A percentile compares a stretch with the other conserved stretches of the same genome.
Evolutionary conservation across 495 filamentous ascomycete species (phyloP).

Genomic region (Penicillium pancosmium): DNA sequence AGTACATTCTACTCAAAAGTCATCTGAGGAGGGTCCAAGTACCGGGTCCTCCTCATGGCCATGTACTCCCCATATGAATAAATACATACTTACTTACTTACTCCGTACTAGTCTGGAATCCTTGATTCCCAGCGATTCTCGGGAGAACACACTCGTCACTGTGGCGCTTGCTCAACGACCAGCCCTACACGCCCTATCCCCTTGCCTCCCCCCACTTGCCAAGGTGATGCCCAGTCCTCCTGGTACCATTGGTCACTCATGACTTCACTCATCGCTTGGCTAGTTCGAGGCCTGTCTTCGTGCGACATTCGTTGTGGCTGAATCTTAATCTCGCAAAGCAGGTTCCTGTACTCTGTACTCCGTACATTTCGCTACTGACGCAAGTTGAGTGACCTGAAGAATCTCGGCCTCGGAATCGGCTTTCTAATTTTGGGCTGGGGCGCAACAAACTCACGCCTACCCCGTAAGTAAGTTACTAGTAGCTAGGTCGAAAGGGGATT

Average conservation of each 20-base stretch:
- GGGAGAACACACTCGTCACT: constrained; percentile 4
- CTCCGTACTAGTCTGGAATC: neutral
- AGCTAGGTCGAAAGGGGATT: too few species aligned
- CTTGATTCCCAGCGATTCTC: neutral
- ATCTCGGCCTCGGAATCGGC: neutral
- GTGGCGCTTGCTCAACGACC: constrained; percentile 9
- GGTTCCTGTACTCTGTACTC: neutral
- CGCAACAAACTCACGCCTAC: neutral
- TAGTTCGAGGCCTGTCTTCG: constrained; percentile 5
- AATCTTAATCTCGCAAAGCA: neutral
- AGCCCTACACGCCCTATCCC: constrained; percentile 26
- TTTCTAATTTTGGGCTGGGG: neutral
- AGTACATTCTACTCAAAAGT: neutral
- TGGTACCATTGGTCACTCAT: constrained; percentile 19
- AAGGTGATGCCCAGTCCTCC: constrained; percentile 14
- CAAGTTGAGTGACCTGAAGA: neutral
- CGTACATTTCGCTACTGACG: neutral
- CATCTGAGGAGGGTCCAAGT: neutral
- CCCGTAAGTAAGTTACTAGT: too few species aligned
- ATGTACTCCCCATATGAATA: too few species aligned
- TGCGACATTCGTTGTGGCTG: constrained; percentile 7
- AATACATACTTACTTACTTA: neutral
- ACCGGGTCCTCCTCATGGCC: neutral
- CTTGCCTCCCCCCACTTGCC: constrained; percentile 23
- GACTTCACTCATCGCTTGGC: constrained; percentile 21